Percentiles rank a stretch among this genome's conserved stretches.
These are phyloP conservation scores for Blastocystis sp. DNA, from an alignment of 352 stramenopile species.

Conservation along the genomic window DNA sequence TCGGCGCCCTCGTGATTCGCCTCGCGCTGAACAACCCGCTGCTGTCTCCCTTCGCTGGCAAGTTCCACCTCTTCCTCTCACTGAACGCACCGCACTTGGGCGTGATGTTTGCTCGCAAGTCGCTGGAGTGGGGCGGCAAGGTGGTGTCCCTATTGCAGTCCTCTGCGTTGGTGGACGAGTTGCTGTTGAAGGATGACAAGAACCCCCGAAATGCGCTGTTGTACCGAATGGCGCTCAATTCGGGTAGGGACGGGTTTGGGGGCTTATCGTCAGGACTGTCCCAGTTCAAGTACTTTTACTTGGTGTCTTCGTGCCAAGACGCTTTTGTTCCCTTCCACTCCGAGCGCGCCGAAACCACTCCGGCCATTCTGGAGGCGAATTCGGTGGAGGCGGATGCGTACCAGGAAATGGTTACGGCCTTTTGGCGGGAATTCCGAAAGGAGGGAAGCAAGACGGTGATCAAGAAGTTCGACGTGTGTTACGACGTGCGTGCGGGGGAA, in stretches of 20 bases:
- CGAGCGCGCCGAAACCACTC: conserved; percentile 45
- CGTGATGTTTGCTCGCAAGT: conserved; percentile 15
- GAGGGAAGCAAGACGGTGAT: neutral
- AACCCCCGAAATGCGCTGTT: conserved; percentile 47
- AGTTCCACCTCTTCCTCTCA: conserved; percentile 50
- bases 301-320: conserved; percentile 62
- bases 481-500: conserved; percentile 21
- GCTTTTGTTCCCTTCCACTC: conserved; percentile 63
- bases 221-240: conserved; percentile 64
- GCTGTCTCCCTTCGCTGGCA: conserved; percentile 9
- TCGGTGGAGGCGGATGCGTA: conserved; percentile 29
- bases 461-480: conserved; percentile 66
- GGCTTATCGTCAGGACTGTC: neutral
- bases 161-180: conserved; percentile 38
- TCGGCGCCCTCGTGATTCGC: conserved; percentile 35
- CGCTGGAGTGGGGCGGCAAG: conserved; percentile 49
- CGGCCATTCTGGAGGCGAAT: neutral
- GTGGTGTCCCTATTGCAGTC: conserved; percentile 11
- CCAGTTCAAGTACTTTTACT: conserved; percentile 45
- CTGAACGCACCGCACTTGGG: conserved; percentile 43
- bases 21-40: conserved; percentile 34
- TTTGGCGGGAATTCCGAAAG: conserved; percentile 4
- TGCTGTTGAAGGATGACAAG: conserved; percentile 60
- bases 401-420: conserved; percentile 60
- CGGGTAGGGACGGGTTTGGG: neutral